These are phyloP conservation scores for Trichoderma atrobrunneum DNA, from an alignment of 2,329 filamentous ascomycete genomes.

Conservation along the genomic window DNA sequence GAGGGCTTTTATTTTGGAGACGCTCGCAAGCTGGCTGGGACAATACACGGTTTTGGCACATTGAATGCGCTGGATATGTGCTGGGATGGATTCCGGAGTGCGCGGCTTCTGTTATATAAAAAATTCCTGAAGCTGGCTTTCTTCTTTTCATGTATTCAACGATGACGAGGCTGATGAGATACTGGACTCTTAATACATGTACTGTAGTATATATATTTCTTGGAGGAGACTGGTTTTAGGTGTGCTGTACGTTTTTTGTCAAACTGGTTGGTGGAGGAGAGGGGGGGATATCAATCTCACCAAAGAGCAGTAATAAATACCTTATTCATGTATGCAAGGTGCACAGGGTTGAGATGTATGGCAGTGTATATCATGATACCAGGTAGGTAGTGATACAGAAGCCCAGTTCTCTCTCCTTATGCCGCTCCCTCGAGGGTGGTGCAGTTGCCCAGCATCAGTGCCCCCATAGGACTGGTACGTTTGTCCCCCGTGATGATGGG, in stretches of 20 bases:
- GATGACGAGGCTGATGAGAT: conserved; percentile 17
- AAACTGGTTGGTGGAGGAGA: background rate
- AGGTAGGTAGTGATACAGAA: background rate
- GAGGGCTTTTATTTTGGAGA: conserved; percentile 14
- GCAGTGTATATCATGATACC: background rate
- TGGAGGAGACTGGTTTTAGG: background rate
- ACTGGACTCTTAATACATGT: conserved; percentile 12
- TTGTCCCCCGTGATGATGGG: too few species aligned
- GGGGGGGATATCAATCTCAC: background rate
- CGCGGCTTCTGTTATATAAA: background rate
- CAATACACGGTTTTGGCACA: background rate
- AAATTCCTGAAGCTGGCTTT: background rate
- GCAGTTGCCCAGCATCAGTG: too few species aligned
- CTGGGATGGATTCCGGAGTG: background rate
- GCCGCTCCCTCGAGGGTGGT: too few species aligned
- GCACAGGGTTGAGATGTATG: background rate
- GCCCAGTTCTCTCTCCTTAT: too few species aligned
- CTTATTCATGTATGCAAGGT: background rate
- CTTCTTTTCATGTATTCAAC: conserved; percentile 14
- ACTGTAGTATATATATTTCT: conserved; percentile 15
- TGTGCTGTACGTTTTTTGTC: conserved; percentile 2
- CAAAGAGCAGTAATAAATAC: background rate
- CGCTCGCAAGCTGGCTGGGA: background rate
- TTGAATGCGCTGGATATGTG: background rate
- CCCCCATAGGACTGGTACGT: too few species aligned